These are phyloP conservation scores for Tephrocybe sp. DNA, from an alignment of 768 basidiomycete genomes.

Conservation along the genomic window DNA sequence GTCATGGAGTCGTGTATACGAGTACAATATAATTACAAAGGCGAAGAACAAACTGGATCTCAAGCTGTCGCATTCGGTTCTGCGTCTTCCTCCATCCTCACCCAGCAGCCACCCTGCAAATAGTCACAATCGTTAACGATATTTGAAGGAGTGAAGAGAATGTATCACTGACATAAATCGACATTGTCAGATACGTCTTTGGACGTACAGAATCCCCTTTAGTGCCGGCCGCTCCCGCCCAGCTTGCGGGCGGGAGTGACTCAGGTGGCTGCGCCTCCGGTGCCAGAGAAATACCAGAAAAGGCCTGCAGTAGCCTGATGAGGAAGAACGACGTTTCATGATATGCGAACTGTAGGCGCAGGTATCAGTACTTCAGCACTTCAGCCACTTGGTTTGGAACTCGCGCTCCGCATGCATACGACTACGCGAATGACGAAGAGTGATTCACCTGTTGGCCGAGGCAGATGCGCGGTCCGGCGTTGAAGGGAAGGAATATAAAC, in stretches of 20 bases:
- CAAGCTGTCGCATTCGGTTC: constrained; percentile 1
- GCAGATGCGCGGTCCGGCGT: constrained; percentile 66
- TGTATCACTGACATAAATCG: constrained; percentile 4
- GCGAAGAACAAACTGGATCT: neutral
- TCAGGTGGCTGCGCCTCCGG: constrained; percentile 41
- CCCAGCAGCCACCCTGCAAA: constrained; percentile 31
- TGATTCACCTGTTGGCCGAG: constrained; percentile 44
- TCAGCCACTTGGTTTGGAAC: too few species aligned
- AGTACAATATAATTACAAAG: too few species aligned
- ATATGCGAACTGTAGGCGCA: constrained; percentile 44
- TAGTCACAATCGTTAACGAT: neutral
- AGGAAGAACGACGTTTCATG: constrained; percentile 53
- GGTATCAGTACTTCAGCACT: neutral
- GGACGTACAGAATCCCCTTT: constrained; percentile 27
- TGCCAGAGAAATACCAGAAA: constrained; percentile 37
- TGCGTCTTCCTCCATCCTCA: constrained; percentile 24
- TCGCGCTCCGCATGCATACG: neutral
- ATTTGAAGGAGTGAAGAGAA: neutral
- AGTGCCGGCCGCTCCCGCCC: constrained; percentile 31
- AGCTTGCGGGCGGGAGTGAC: constrained; percentile 40
- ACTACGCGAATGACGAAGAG: neutral
- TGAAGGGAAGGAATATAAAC: constrained; percentile 61
- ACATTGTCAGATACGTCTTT: constrained; percentile 17
- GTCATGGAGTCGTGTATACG: too few species aligned
- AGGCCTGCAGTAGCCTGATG: constrained; percentile 45